phyloP scores from a whole-genome alignment of 371 early-diverging fungal species.

The Homolaphlyctis polyrhiza region DNA sequence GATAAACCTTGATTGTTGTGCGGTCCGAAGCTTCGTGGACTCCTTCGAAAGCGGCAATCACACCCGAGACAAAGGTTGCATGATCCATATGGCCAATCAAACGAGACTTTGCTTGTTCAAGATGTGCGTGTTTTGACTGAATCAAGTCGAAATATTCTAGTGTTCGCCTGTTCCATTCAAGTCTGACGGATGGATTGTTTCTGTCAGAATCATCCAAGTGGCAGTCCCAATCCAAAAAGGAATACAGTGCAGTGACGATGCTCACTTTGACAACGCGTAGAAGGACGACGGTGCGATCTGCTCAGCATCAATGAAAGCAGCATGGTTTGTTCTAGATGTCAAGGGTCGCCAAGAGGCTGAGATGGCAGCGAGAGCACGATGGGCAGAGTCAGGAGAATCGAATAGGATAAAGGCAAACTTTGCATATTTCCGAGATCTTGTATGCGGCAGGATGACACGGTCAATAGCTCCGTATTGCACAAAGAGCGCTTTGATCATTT shows the following conservation, averaged over 20 bases:
- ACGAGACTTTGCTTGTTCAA: background rate
- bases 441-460: too few species aligned
- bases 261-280: conserved; percentile 18
- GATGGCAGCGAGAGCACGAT: background rate
- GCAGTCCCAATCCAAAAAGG: background rate
- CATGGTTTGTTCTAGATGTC: background rate
- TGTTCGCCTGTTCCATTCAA: conserved; percentile 17
- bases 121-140: background rate
- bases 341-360: background rate
- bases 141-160: conserved; percentile 14
- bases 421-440: too few species aligned
- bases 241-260: too few species aligned
- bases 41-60: conserved; percentile 18
- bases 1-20: background rate
- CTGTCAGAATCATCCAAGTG: background rate
- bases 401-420: too few species aligned
- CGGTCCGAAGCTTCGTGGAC: conserved; percentile 16
- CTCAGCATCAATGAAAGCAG: background rate
- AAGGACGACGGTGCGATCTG: background rate
- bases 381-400: too few species aligned
- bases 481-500: too few species aligned
- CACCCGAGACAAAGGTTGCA: conserved; percentile 14
- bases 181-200: conserved; percentile 9
- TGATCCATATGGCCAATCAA: conserved; percentile 1
- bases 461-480: too few species aligned